These are phyloP conservation scores for Cucurbita moschata DNA, from an alignment of 306 rosid genomes.

Conservation along the genomic window DNA sequence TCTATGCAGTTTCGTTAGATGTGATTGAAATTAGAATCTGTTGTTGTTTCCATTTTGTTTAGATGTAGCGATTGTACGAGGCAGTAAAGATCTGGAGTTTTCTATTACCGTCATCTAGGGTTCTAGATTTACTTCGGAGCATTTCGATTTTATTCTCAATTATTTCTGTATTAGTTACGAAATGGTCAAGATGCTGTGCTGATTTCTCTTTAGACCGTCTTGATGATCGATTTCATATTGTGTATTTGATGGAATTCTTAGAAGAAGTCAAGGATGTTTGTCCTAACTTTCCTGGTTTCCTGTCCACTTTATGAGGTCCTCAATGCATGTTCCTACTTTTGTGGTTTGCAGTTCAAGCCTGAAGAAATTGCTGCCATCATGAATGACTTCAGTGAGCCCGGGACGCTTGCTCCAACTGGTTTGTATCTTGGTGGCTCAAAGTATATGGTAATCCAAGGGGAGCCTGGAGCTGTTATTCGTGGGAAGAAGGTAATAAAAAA, in stretches of 20 bases:
- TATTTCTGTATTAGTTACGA: background rate
- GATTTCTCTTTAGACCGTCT: background rate
- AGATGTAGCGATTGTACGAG: background rate
- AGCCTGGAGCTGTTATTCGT: constrained; percentile 48
- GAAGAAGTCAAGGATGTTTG: background rate
- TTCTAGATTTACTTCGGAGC: background rate
- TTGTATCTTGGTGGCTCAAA: constrained; percentile 48
- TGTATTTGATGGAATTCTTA: background rate
- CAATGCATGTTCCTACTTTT: background rate
- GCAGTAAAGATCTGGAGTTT: constrained; percentile 1
- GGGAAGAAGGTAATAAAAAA: constrained; percentile 44
- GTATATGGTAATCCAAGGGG: constrained; percentile 72
- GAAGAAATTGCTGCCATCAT: constrained; percentile 38
- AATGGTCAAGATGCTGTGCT: background rate
- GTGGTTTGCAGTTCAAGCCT: constrained; percentile 28
- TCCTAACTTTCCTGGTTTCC: background rate
- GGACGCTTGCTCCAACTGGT: constrained; percentile 64
- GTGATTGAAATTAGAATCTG: background rate
- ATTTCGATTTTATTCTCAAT: background rate
- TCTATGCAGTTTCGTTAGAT: background rate
- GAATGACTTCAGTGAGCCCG: constrained; percentile 48
- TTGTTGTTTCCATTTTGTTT: background rate
- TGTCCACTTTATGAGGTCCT: background rate
- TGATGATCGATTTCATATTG: background rate
- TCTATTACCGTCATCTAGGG: background rate